Conservation (phyloP, 2,329 filamentous ascomycete species). For the Gliomastix tumulicola region DNA sequence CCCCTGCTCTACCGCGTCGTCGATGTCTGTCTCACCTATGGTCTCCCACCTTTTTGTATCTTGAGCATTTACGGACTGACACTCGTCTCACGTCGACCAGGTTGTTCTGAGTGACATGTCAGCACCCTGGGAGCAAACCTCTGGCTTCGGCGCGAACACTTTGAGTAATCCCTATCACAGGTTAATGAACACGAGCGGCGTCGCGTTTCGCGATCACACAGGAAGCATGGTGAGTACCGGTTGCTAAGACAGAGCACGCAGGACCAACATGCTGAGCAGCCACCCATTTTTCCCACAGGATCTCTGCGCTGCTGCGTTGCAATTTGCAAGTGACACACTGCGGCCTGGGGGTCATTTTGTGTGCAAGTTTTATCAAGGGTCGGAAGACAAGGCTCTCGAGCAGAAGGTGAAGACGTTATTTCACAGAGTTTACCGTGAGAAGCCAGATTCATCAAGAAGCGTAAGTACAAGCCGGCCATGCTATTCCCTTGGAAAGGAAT, state of each 20-base stretch:
- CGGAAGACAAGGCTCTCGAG: constrained; percentile 78
- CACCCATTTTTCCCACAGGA: constrained; percentile 48
- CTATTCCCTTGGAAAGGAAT: too few species aligned
- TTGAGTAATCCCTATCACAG: constrained; percentile 94
- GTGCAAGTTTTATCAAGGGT: constrained; percentile 95
- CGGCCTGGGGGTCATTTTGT: constrained; percentile 81
- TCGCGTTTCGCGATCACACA: constrained; percentile 77
- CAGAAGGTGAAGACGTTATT: constrained; percentile 70
- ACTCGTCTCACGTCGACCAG: too few species aligned
- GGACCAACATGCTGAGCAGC: not conserved
- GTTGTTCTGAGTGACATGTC: constrained; percentile 99
- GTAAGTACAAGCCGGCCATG: too few species aligned
- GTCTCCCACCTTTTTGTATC: too few species aligned
- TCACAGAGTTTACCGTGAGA: constrained; percentile 72
- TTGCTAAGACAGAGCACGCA: not conserved
- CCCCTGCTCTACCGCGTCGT: too few species aligned
- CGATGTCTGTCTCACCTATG: constrained; percentile 60
- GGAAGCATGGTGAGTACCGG: constrained; percentile 76
- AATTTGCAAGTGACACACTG: constrained; percentile 80
- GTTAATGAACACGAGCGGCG: constrained; percentile 99
- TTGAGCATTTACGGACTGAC: too few species aligned
- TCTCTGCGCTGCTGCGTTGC: constrained; percentile 77
- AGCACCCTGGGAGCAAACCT: constrained; percentile 83
- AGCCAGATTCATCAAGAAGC: constrained; percentile 82
- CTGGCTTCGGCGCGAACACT: constrained; percentile 75